Evolutionary conservation across 345 rosid species (phyloP).

Genomic region (Fremontodendron californicum): DNA sequence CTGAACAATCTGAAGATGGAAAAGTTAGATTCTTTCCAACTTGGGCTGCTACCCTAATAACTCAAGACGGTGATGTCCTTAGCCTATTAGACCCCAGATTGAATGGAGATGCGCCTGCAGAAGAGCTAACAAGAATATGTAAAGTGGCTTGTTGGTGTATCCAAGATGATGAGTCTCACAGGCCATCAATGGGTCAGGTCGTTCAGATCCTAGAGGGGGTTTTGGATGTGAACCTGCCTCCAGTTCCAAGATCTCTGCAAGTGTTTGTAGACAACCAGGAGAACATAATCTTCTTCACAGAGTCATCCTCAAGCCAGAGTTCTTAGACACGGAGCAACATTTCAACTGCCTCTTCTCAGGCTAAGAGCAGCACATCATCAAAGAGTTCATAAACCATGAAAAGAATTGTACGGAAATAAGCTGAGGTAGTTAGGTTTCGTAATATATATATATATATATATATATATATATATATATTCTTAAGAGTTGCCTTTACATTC

Average conservation of each 20-base stretch:
- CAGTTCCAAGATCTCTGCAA: constrained; percentile 57
- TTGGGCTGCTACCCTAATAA: constrained; percentile 43
- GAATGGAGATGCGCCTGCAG: constrained; percentile 37
- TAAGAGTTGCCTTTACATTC: neutral
- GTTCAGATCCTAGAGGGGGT: constrained; percentile 83
- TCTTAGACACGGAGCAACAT: constrained; percentile 27
- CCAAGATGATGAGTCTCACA: constrained; percentile 64
- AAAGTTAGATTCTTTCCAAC: constrained; percentile 53
- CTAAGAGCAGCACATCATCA: constrained; percentile 26
- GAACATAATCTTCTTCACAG: constrained; percentile 38
- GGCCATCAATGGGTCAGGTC: constrained; percentile 78
- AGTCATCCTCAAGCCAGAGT: constrained; percentile 38
- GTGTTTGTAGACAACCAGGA: constrained; percentile 36
- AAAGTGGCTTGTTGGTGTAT: constrained; percentile 81
- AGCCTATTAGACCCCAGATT: constrained; percentile 52
- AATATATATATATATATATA: too few relatives aligned
- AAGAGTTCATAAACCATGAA: neutral
- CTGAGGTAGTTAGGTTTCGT: neutral
- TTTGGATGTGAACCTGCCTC: constrained; percentile 52
- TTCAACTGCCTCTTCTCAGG: constrained; percentile 27
- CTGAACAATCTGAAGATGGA: constrained; percentile 43
- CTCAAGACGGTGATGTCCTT: constrained; percentile 43
- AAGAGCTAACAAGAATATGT: constrained; percentile 56
- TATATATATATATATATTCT: too few relatives aligned
- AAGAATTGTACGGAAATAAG: neutral